phyloP scores from a whole-genome alignment of 805 yeast species.

The Pichia pseudocactophila region DNA sequence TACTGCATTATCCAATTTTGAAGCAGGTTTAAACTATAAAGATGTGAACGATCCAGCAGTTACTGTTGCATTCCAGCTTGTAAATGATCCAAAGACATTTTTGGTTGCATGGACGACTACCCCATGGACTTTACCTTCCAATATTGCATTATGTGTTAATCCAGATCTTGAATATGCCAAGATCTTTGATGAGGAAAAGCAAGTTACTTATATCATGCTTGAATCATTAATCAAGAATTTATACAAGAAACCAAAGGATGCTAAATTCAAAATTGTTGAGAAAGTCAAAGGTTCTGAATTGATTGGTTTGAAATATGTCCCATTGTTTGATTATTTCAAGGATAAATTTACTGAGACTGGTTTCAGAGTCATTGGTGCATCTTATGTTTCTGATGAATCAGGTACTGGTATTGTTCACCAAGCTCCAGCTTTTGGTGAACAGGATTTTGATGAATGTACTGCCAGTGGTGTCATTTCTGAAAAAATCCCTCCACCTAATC shows the following conservation, averaged over 20 bases:
- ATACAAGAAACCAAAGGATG: constrained; percentile 91
- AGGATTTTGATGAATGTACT: constrained; percentile 80
- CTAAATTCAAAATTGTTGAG: constrained; percentile 76
- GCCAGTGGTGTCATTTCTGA: constrained; percentile 67
- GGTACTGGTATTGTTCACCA: constrained; percentile 99
- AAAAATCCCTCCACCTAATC: constrained; percentile 74
- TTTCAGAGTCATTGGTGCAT: constrained; percentile 73
- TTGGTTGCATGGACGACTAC: constrained; percentile 99
- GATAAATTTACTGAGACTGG: constrained; percentile 69
- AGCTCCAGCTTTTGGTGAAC: constrained; percentile 99
- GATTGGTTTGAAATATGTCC: constrained; percentile 71
- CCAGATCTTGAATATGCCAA: constrained; percentile 88
- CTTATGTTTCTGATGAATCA: constrained; percentile 82
- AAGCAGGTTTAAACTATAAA: constrained; percentile 97
- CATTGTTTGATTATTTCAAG: constrained; percentile 73
- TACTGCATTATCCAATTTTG: constrained; percentile 93
- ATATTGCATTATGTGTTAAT: constrained; percentile 84
- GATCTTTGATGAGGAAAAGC: constrained; percentile 81
- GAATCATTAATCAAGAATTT: constrained; percentile 76
- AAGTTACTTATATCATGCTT: constrained; percentile 70
- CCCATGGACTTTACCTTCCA: constrained; percentile 98
- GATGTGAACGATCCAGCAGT: constrained; percentile 97
- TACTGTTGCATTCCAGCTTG: constrained; percentile 77
- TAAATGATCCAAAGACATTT: constrained; percentile 71
- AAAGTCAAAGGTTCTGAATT: constrained; percentile 72